Conservation (phyloP, 306 rosid genomes). For the Leucaena leucocephala region DNA sequence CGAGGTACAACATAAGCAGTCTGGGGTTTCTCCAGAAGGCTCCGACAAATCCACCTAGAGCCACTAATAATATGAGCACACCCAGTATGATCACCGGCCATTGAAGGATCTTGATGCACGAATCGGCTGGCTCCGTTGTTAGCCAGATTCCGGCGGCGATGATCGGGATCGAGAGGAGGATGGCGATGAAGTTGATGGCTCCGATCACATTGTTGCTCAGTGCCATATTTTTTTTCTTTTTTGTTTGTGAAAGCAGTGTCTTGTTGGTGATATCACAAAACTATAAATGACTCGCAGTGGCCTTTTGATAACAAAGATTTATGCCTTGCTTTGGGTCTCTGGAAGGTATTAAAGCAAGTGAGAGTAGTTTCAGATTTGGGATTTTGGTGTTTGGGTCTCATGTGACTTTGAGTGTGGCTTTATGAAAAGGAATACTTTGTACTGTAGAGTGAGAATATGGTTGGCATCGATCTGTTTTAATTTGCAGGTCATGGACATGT, state of each 20-base stretch:
- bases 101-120: constrained; percentile 76
- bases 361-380: constrained; percentile 21
- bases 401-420: constrained; percentile 25
- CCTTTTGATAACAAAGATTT: constrained; percentile 20
- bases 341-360: constrained; percentile 39
- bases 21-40: constrained; percentile 72
- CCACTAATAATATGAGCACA: constrained; percentile 58
- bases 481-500: constrained; percentile 9
- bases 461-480: constrained; percentile 17
- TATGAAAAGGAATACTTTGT: constrained; percentile 49
- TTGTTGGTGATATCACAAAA: neutral
- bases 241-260: neutral
- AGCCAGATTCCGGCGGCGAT: constrained; percentile 93
- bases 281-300: neutral
- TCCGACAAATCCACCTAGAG: constrained; percentile 74
- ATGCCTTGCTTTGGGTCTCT: constrained; percentile 49
- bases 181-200: constrained; percentile 71
- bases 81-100: constrained; percentile 80
- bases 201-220: constrained; percentile 73
- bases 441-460: constrained; percentile 20
- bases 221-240: constrained; percentile 51
- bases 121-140: constrained; percentile 67
- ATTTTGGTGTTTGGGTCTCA: constrained; percentile 34
- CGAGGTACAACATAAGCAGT: constrained; percentile 61
- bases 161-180: constrained; percentile 82